Conservation (phyloP, 371 early-diverging fungal genomes). For the Actinomortierella ambigua region DNA sequence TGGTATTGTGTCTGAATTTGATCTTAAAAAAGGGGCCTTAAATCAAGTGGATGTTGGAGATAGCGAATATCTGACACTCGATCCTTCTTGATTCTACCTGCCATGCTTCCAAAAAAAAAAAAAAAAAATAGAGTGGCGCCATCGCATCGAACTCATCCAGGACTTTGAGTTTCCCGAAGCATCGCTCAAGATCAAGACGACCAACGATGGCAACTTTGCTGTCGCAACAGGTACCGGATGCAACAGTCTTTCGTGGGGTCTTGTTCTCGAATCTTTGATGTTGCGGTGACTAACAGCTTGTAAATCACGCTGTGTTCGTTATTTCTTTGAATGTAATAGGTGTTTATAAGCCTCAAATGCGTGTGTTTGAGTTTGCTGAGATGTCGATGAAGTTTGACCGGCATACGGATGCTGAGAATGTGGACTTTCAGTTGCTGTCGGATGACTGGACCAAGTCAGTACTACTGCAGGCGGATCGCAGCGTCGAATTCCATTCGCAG, state of each 20-base stretch:
- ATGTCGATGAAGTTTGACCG: slow-evolving; percentile 98
- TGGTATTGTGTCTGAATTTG: slow-evolving; percentile 55
- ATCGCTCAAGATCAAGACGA: slow-evolving; percentile 81
- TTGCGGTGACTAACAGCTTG: too few relatives aligned
- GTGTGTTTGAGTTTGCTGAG: slow-evolving; percentile 92
- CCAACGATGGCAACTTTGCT: slow-evolving; percentile 86
- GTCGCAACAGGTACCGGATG: slow-evolving; percentile 95
- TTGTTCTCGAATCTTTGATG: too few relatives aligned
- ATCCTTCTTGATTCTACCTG: not conserved
- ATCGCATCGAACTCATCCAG: slow-evolving; percentile 93
- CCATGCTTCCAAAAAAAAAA: too few relatives aligned
- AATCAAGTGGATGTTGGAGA: not conserved
- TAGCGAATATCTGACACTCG: not conserved
- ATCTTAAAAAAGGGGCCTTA: not conserved
- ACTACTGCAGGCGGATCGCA: slow-evolving; percentile 90
- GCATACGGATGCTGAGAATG: slow-evolving; percentile 94
- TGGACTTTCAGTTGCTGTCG: slow-evolving; percentile 89
- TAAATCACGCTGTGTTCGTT: too few relatives aligned
- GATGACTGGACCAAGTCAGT: slow-evolving; percentile 99
- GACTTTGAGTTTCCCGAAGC: slow-evolving; percentile 99
- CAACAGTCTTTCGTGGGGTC: too few relatives aligned
- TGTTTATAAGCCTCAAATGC: slow-evolving; percentile 98
- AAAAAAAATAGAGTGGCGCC: slow-evolving; percentile 78
- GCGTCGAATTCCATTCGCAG: slow-evolving; percentile 97
- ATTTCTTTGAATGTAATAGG: too few relatives aligned